phyloP scores from a whole-genome alignment of 1,284 basidiomycete genomes.

The Filobasidium uniguttulatum region DNA sequence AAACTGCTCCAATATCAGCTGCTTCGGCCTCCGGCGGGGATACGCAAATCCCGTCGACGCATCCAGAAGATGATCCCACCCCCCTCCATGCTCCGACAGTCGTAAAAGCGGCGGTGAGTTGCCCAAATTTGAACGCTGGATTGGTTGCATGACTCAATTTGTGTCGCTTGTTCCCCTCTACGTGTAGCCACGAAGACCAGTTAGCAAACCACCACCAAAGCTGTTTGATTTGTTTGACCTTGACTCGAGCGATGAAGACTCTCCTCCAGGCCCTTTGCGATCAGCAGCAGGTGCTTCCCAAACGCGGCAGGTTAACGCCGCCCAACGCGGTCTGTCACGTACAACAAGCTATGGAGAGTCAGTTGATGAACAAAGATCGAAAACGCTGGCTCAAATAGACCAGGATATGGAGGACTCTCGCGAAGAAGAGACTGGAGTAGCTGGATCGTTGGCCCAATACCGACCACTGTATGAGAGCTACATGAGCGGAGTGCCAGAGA shows the following conservation, averaged over 20 bases:
- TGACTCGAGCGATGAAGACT: slow-evolving; percentile 1
- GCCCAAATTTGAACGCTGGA: no score
- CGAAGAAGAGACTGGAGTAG: not conserved
- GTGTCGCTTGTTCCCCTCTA: no score
- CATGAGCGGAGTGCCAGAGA: not conserved
- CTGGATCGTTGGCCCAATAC: not conserved
- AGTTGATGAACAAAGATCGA: not conserved
- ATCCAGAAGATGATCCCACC: slow-evolving; percentile 10
- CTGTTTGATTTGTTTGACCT: no score
- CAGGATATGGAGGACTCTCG: not conserved
- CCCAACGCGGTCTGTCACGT: slow-evolving; percentile 42
- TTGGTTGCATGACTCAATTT: no score
- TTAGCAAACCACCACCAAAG: no score
- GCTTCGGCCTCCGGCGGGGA: not conserved
- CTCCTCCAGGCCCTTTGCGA: slow-evolving; percentile 2
- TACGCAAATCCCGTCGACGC: slow-evolving; percentile 11
- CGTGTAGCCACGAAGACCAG: no score
- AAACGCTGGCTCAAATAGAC: not conserved
- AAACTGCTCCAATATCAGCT: not conserved
- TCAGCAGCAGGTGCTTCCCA: slow-evolving; percentile 1
- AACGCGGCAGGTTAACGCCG: not conserved
- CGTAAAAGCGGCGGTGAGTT: no score
- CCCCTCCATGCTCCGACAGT: not conserved
- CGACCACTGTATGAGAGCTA: not conserved
- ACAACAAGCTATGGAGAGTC: slow-evolving; percentile 30